Evolutionary conservation across 2,329 filamentous ascomycete genomes (phyloP).

Genomic region (Chaetomiaceae sp.): DNA sequence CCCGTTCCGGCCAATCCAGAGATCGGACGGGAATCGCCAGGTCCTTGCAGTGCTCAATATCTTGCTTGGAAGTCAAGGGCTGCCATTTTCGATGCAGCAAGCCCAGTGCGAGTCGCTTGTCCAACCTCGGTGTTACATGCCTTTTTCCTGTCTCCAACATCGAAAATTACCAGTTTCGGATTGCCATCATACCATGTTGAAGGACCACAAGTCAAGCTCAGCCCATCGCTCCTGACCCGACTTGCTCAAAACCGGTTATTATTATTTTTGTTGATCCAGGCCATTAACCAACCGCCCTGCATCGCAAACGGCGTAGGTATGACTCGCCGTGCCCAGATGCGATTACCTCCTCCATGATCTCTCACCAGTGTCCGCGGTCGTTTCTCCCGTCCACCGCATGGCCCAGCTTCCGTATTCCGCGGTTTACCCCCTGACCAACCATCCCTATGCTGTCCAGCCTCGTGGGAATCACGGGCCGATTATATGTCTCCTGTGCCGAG

Average conservation of each 20-base stretch:
- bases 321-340: slow-evolving; percentile 1
- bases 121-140: too few relatives aligned
- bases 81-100: too few relatives aligned
- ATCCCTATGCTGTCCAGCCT: background rate
- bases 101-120: too few relatives aligned
- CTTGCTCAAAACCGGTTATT: slow-evolving; percentile 2
- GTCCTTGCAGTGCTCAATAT: too few relatives aligned
- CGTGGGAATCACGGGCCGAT: background rate
- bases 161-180: too few relatives aligned
- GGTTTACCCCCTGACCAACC: background rate
- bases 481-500: background rate
- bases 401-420: background rate
- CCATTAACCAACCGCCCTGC: slow-evolving; percentile 17
- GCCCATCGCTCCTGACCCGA: background rate
- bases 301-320: background rate
- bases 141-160: too few relatives aligned
- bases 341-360: background rate
- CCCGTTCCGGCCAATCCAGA: background rate
- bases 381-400: background rate
- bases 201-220: too few relatives aligned
- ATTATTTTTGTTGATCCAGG: slow-evolving; percentile 11
- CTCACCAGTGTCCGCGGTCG: background rate
- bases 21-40: too few relatives aligned
- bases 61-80: too few relatives aligned
- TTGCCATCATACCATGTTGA: too few relatives aligned